Conservation (phyloP, 2,329 filamentous ascomycete genomes). For the Pseudogymnoascus destructans region DNA sequence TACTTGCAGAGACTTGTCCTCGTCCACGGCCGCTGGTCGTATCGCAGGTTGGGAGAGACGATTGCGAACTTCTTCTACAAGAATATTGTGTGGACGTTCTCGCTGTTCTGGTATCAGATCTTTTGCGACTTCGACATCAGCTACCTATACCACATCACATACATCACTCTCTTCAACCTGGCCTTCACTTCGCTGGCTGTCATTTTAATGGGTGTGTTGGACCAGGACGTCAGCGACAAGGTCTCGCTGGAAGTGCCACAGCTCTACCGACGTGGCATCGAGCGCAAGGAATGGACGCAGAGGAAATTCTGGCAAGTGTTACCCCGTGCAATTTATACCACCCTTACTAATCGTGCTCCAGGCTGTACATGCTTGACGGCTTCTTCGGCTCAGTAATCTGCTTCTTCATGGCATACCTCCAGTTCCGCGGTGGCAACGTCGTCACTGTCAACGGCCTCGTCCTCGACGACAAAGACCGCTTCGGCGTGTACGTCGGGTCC, state of each 20-base stretch:
- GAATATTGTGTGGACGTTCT: constrained; percentile 96
- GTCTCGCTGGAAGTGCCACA: constrained; percentile 91
- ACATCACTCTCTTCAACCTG: constrained; percentile 92
- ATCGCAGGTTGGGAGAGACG: constrained; percentile 78
- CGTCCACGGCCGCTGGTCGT: constrained; percentile 90
- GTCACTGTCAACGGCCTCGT: constrained; percentile 58
- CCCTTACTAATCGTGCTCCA: constrained; percentile 26
- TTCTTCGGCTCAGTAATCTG: constrained; percentile 87
- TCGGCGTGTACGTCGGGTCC: constrained; percentile 77
- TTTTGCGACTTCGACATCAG: constrained; percentile 94
- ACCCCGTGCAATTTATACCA: not conserved
- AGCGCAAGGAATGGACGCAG: constrained; percentile 92
- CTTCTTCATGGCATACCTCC: constrained; percentile 83
- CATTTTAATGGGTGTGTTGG: constrained; percentile 88
- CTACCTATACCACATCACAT: constrained; percentile 95
- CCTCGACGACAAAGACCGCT: constrained; percentile 65
- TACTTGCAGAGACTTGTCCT: constrained; percentile 75
- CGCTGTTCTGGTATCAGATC: constrained; percentile 94
- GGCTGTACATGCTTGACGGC: constrained; percentile 89
- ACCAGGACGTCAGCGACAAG: constrained; percentile 90
- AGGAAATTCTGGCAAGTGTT: constrained; percentile 77
- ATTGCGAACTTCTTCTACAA: constrained; percentile 99
- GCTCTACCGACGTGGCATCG: constrained; percentile 88
- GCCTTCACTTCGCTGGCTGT: constrained; percentile 92
- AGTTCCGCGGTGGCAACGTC: constrained; percentile 59